Evolutionary conservation across 164 flowering plant species (phyloP), one percentile per base, ranked within the genome.

Genomic region (Chloranthus sessilifolius): DNA sequence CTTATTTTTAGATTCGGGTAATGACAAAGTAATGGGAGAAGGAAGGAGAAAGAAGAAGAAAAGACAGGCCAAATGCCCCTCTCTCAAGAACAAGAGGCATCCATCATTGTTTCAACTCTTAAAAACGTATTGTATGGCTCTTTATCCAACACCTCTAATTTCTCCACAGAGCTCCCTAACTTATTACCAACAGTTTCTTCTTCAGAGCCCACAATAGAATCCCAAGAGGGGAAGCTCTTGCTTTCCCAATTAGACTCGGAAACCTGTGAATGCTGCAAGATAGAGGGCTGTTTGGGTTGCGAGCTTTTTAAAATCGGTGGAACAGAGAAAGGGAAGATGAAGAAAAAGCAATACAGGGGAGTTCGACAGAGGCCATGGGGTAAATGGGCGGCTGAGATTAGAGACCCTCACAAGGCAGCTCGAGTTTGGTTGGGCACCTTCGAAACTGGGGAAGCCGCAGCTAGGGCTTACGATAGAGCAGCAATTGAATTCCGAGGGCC

Each of bases 351-450:
- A 9, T 53, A 20, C 19, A 24, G 58, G n/a, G 49, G 58, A 12
- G 49, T 53, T 21, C 28, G 49, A 17, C 58, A 43, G 40, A 20
- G 58, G 22, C 58, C 58, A 19, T 53, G 48, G 40, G 49, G 58
- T 10, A 43, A 31, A 24, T 53, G 58, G 58, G 58, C 36, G 30
- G 58, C 58, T 7, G 58, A 53, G 49, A 53, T 53, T 7, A 30
- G 39, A 6, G 47, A 53, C 28, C 58, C 48, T 0, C 11, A 28
- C 1, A 30, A 17, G 11, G 48, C n/a, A 3, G 27, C 19, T 1
- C 22, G 58, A 9, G 48, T 28, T 0, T 53, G 58, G 58, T 41
- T 42, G 12, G 58, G 58, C 20, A 53, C 58, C n/a, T 53, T 42
- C 19, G 40, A 43, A 4, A 53, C 48, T 19, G 48, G 39, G 12